Conservation (phyloP, 805 yeast species). For the Candida ascalaphidarum region DNA sequence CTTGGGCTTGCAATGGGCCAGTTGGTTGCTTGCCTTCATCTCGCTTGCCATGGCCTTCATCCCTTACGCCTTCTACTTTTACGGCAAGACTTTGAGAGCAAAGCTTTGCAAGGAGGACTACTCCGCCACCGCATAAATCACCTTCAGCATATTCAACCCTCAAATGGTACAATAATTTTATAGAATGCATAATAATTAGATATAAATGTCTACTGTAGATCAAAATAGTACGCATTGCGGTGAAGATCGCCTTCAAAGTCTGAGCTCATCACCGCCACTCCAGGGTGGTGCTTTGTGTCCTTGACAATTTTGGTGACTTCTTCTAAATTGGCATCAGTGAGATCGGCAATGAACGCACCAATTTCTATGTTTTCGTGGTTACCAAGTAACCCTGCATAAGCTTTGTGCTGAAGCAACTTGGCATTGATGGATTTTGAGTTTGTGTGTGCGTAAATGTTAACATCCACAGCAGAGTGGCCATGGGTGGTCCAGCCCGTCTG, state of each 20-base stretch:
- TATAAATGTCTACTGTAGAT: no score
- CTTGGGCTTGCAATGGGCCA: constrained; percentile 74
- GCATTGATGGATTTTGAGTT: constrained; percentile 40
- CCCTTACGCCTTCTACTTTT: constrained; percentile 65
- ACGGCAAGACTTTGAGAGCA: constrained; percentile 55
- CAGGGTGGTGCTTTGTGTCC: constrained; percentile 41
- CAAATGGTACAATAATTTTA: no score
- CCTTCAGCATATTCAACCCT: background rate
- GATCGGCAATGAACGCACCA: constrained; percentile 61
- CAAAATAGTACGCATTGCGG: no score
- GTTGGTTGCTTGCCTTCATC: constrained; percentile 69
- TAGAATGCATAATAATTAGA: no score
- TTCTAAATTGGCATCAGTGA: constrained; percentile 39
- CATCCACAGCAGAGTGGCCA: constrained; percentile 95
- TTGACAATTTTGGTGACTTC: constrained; percentile 42
- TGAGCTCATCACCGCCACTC: no score
- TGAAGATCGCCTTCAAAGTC: no score
- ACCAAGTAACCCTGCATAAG: constrained; percentile 50
- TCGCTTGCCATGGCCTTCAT: constrained; percentile 68
- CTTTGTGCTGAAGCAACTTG: constrained; percentile 19
- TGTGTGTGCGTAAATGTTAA: constrained; percentile 78
- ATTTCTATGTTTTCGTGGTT: constrained; percentile 83
- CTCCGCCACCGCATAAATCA: constrained; percentile 8
- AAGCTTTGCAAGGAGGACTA: constrained; percentile 64
- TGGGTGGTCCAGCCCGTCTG: constrained; percentile 95